phyloP scores from a whole-genome alignment of 257 asterid species.

The Eucommia ulmoides region DNA sequence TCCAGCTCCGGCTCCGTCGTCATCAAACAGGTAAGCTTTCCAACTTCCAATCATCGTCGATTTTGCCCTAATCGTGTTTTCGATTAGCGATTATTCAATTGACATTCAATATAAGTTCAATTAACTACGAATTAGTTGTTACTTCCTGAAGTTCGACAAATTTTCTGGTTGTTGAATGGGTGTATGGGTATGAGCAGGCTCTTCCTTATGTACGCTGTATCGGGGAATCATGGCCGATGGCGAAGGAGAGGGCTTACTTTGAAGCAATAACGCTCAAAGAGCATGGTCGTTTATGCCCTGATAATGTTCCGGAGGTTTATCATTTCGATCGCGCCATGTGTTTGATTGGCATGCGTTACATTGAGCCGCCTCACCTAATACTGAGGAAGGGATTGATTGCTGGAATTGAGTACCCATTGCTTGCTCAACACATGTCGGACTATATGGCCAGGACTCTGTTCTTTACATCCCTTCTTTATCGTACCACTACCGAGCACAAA shows the following conservation, averaged over 20 bases:
- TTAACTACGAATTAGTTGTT: too few species aligned
- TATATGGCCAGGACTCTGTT: slow-evolving; percentile 85
- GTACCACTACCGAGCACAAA: slow-evolving; percentile 78
- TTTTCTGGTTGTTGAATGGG: too few species aligned
- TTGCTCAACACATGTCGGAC: slow-evolving; percentile 71
- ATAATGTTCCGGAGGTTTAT: slow-evolving; percentile 84
- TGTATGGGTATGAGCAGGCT: slow-evolving; percentile 44
- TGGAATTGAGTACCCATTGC: slow-evolving; percentile 80
- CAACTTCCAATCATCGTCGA: neutral
- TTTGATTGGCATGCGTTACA: slow-evolving; percentile 84
- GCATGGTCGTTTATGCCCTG: slow-evolving; percentile 65
- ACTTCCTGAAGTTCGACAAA: too few species aligned
- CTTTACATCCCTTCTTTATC: slow-evolving; percentile 79
- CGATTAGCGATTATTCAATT: too few species aligned
- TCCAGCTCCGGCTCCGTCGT: slow-evolving; percentile 55
- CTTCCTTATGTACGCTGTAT: slow-evolving; percentile 81
- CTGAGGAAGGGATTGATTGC: slow-evolving; percentile 80
- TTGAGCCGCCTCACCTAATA: slow-evolving; percentile 94
- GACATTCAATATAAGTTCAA: too few species aligned
- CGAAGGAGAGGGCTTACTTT: slow-evolving; percentile 92
- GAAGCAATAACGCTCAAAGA: slow-evolving; percentile 56
- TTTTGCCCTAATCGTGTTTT: neutral
- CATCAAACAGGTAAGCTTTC: slow-evolving; percentile 62
- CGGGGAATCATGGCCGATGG: slow-evolving; percentile 98
- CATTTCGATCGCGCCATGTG: slow-evolving; percentile 84